Conservation (phyloP, 768 basidiomycete species). For the Punctularia strigosozonata region DNA sequence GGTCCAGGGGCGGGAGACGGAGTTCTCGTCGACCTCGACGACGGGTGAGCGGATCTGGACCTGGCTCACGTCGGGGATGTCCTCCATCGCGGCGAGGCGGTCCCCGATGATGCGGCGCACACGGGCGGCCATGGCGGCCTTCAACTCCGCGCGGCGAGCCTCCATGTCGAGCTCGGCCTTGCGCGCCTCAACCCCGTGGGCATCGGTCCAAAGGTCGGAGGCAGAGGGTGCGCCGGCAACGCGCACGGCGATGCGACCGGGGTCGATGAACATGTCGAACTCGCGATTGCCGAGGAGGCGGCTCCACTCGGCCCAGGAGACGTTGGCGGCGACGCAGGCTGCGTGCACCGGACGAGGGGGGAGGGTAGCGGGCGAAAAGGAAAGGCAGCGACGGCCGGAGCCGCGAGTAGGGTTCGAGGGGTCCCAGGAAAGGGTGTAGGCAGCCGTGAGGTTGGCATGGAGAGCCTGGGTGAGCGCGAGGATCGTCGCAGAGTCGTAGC, state of each 20-base stretch:
- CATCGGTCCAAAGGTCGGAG: too few species aligned
- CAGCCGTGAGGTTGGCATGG: conserved; percentile 60
- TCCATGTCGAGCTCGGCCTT: too few species aligned
- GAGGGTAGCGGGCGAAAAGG: conserved; percentile 53
- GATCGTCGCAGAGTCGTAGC: conserved; percentile 50
- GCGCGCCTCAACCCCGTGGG: too few species aligned
- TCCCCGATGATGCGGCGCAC: too few species aligned
- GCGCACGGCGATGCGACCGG: conserved; percentile 65
- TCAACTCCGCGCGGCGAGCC: too few species aligned
- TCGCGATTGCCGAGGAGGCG: conserved; percentile 51
- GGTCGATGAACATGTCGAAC: conserved; percentile 75
- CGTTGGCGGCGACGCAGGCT: conserved; percentile 54
- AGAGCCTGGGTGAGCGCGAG: conserved; percentile 61
- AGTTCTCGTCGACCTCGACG: too few species aligned
- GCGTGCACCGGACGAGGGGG: conserved; percentile 64
- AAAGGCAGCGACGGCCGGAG: conserved; percentile 63
- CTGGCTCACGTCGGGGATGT: too few species aligned
- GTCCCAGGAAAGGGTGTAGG: conserved; percentile 57
- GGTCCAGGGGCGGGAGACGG: too few species aligned
- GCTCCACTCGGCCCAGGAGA: conserved; percentile 81
- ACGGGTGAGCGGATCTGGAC: too few species aligned
- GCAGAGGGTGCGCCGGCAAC: too few species aligned
- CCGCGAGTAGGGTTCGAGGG: conserved; percentile 52
- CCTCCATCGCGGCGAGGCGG: too few species aligned
- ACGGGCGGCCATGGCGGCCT: too few species aligned